A percentile compares a stretch with the other conserved stretches of the same genome.
Evolutionary conservation across 345 rosid species (phyloP).

Genomic region (Orychophragmus violaceus): DNA sequence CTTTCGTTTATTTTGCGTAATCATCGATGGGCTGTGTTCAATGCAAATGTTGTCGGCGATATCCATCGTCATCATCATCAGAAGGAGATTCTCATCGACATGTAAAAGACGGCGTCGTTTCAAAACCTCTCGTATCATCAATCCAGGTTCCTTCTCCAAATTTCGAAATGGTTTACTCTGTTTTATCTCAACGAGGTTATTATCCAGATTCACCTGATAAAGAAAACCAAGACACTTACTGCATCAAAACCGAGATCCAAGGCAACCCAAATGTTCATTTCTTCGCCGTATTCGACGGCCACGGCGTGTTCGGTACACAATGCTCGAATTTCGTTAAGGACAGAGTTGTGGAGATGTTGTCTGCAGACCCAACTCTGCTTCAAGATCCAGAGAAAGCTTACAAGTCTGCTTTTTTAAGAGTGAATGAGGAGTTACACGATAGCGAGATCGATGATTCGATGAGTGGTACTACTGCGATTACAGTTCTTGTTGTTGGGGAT

Average conservation of each 20-base stretch:
- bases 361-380: slow-evolving; percentile 48
- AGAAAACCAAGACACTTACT: slow-evolving; percentile 84
- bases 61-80: slow-evolving; percentile 59
- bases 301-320: slow-evolving; percentile 68
- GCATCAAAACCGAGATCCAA: slow-evolving; percentile 61
- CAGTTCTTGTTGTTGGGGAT: slow-evolving; percentile 83
- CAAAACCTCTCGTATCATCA: slow-evolving; percentile 47
- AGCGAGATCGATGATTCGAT: slow-evolving; percentile 81
- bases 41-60: slow-evolving; percentile 69
- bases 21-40: slow-evolving; percentile 79
- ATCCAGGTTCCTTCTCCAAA: slow-evolving; percentile 60
- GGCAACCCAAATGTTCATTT: slow-evolving; percentile 85
- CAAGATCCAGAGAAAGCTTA: slow-evolving; percentile 75
- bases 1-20: background rate
- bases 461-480: slow-evolving; percentile 97
- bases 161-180: slow-evolving; percentile 67
- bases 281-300: slow-evolving; percentile 94
- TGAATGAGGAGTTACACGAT: slow-evolving; percentile 58
- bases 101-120: slow-evolving; percentile 12
- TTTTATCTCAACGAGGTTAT: slow-evolving; percentile 72
- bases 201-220: slow-evolving; percentile 77
- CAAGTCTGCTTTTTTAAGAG: slow-evolving; percentile 49
- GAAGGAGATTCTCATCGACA: slow-evolving; percentile 44
- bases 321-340: slow-evolving; percentile 79
- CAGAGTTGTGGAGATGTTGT: slow-evolving; percentile 57